These are phyloP conservation scores for Coemansia sp. DNA, from an alignment of 192 early-diverging fungal genomes.

Conservation along the genomic window DNA sequence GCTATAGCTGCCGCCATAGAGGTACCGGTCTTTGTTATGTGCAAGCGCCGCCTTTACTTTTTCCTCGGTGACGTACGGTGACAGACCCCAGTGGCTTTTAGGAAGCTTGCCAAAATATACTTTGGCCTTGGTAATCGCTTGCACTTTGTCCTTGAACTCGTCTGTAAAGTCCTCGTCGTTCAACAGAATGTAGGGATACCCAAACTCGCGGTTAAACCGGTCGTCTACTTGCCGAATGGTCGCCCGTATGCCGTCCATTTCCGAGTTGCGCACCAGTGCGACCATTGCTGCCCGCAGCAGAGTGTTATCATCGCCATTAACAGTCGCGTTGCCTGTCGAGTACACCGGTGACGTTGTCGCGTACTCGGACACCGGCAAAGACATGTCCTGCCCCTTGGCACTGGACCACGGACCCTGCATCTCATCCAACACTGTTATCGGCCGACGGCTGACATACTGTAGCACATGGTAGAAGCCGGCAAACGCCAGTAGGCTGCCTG, in stretches of 20 bases:
- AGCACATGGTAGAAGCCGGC: background rate
- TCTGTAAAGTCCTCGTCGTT: conserved; percentile 68
- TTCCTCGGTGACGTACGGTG: conserved; percentile 64
- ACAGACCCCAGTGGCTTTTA: conserved; percentile 69
- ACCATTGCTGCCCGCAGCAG: conserved; percentile 54
- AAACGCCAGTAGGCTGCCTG: conserved; percentile 3
- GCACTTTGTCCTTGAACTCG: conserved; percentile 55
- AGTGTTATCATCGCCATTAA: background rate
- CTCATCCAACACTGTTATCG: background rate
- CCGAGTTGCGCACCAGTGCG: conserved; percentile 70
- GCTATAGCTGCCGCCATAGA: conserved; percentile 66
- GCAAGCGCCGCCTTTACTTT: conserved; percentile 53
- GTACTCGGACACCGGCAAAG: background rate
- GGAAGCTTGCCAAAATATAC: conserved; percentile 66
- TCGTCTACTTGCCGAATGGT: conserved; percentile 73
- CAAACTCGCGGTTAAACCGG: conserved; percentile 62
- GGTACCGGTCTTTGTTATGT: conserved; percentile 51
- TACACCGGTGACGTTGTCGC: background rate
- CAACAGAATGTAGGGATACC: conserved; percentile 71
- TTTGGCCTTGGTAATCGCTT: conserved; percentile 54
- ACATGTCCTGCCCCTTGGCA: background rate
- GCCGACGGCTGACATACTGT: background rate
- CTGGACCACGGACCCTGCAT: background rate
- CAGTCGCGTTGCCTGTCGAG: background rate
- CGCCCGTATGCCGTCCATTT: conserved; percentile 58